A percentile compares a stretch with the other conserved stretches of the same genome.
Conservation (phyloP, 2,329 filamentous ascomycete species). For the Aspergillus oerlinghausenensis region DNA sequence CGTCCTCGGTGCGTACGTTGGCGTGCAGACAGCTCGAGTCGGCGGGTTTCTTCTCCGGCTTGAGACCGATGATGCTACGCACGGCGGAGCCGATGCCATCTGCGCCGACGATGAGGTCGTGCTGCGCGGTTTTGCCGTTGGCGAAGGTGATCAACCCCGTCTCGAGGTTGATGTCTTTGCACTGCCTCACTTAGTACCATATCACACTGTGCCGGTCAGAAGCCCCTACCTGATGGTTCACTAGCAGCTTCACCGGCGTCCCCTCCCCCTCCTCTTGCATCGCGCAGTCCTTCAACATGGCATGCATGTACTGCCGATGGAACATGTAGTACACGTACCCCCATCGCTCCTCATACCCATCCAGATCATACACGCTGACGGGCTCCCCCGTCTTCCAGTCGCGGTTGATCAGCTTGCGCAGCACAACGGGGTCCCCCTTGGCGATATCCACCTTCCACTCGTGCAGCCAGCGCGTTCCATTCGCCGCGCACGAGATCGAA, state of each 20-base stretch:
- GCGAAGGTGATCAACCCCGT: slow-evolving; percentile 49
- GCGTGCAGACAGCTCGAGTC: slow-evolving; percentile 60
- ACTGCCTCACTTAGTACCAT: slow-evolving; percentile 24
- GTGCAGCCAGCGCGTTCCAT: slow-evolving; percentile 65
- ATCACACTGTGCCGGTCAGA: background rate
- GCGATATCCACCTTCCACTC: slow-evolving; percentile 63
- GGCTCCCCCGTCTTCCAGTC: slow-evolving; percentile 67
- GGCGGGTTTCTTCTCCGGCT: slow-evolving; percentile 55
- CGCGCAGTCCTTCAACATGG: slow-evolving; percentile 60
- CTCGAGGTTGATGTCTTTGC: slow-evolving; percentile 50
- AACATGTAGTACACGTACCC: slow-evolving; percentile 67
- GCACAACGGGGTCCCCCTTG: slow-evolving; percentile 61
- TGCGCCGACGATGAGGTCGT: slow-evolving; percentile 60
- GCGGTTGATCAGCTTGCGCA: slow-evolving; percentile 63
- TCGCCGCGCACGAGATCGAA: slow-evolving; percentile 64
- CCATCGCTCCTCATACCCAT: slow-evolving; percentile 62
- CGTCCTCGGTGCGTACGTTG: slow-evolving; percentile 75
- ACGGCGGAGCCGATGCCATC: slow-evolving; percentile 66
- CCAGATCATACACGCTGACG: slow-evolving; percentile 59
- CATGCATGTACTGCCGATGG: slow-evolving; percentile 64
- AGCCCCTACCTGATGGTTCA: slow-evolving; percentile 51
- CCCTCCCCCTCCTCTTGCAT: slow-evolving; percentile 51
- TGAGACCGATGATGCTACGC: slow-evolving; percentile 59
- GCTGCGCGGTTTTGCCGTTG: slow-evolving; percentile 47
- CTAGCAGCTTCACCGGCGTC: slow-evolving; percentile 48